Evolutionary conservation across 2,329 filamentous ascomycete genomes (phyloP), one percentile per base, ranked within the genome.

Genomic region (Huntiella omanensis): DNA sequence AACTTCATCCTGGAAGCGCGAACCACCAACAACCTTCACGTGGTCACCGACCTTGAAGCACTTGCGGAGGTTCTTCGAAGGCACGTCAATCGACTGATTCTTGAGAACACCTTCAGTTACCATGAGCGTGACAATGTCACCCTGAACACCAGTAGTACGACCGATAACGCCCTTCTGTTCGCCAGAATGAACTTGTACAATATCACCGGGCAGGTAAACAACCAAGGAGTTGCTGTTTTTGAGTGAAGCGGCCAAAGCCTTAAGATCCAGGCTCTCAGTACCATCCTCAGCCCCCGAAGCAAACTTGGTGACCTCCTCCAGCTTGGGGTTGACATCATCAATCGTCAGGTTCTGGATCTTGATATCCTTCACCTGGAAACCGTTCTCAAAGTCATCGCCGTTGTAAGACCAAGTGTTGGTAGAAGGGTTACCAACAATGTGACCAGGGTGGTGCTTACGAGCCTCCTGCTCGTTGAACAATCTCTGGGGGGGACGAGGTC

Each of bases 11-110:
- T 83, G 77, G 60, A 87, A 96, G 55, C 85, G 82, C 64, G 87
- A 94, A 35, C 87, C 88, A 47, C 91, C 88, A 58, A 95, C 93
- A 54, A 98, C 91, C 66, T 96, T 96, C 66, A 98, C 91, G 58
- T 98, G 91, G 57, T 98, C 91, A 68, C 91, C 91, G 51, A 87
- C 73, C 53, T 74, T 77, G 71, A 98, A 98, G 28, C 84, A 75
- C 64, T 98, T 98, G 49, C 91, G 83, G 19, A 98, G 70, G 39
- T 84, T 83, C 62, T 91, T 92, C 52, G 86, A 81, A 1, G 91
- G 91, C 8, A 93, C 87, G 59, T 96, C 88, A 40, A 98, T 91
- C 4, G 73, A 77, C 59, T 93, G 83, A 7, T 87, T 88, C 44
- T 67, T 69, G 22, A 96, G 68, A 36, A 83, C 80, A 40, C 91